A percentile compares a stretch with the other conserved stretches of the same genome.
Conservation (phyloP, 768 basidiomycete species). For the Rhizopogon vesiculosus region DNA sequence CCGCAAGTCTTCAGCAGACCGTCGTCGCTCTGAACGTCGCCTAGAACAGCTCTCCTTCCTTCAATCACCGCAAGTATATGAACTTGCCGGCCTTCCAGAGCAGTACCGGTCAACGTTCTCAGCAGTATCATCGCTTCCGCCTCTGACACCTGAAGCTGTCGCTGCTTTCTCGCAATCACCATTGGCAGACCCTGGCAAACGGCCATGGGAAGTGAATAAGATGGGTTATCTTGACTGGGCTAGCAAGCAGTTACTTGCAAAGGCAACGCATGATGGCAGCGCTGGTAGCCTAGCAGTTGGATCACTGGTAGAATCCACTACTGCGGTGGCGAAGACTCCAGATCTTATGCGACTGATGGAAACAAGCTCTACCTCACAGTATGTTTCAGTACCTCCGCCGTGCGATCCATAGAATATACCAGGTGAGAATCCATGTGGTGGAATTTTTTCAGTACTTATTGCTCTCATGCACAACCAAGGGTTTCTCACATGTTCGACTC, state of each 20-base stretch:
- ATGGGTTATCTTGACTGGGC: slow-evolving; percentile 81
- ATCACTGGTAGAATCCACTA: slow-evolving; percentile 14
- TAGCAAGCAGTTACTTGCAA: slow-evolving; percentile 45
- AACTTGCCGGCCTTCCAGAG: slow-evolving; percentile 35
- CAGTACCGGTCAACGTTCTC: slow-evolving; percentile 42
- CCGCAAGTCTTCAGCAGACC: slow-evolving; percentile 40
- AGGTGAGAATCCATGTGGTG: background rate
- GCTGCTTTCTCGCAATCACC: slow-evolving; percentile 27
- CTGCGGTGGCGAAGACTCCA: slow-evolving; percentile 12
- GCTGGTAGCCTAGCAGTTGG: slow-evolving; percentile 16
- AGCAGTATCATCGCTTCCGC: slow-evolving; percentile 45
- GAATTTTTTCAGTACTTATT: background rate
- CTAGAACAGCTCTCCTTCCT: slow-evolving; percentile 42
- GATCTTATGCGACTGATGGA: slow-evolving; percentile 16
- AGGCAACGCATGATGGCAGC: slow-evolving; percentile 15
- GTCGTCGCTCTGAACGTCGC: slow-evolving; percentile 41
- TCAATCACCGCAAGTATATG: slow-evolving; percentile 31
- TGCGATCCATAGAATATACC: background rate
- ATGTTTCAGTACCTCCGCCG: background rate
- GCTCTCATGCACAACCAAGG: background rate
- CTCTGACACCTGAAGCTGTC: slow-evolving; percentile 35
- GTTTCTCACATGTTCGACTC: too few relatives aligned
- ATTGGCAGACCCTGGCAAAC: slow-evolving; percentile 56
- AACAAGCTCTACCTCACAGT: background rate
- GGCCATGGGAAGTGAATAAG: slow-evolving; percentile 72